These are phyloP conservation scores for Podospora appendiculata DNA, from an alignment of 495 filamentous ascomycete species.

Conservation along the genomic window DNA sequence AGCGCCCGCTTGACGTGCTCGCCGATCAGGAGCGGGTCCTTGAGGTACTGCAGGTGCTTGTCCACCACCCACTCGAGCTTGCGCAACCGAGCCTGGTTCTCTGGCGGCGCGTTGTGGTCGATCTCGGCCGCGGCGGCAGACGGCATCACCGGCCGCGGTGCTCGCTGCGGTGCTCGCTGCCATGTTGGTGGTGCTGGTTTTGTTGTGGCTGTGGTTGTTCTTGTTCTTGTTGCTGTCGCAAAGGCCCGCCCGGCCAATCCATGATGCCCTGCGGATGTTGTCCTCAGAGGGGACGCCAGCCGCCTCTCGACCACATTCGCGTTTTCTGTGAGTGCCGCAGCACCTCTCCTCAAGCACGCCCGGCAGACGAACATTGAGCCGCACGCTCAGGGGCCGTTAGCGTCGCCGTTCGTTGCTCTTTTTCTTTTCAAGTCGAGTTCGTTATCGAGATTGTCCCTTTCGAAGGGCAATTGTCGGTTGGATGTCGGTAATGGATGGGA, in stretches of 20 bases:
- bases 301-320: not conserved
- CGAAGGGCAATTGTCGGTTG: not conserved
- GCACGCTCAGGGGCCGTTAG: too few relatives aligned
- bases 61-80: constrained; percentile 23
- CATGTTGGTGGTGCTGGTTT: too few relatives aligned
- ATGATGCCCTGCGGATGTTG: not conserved
- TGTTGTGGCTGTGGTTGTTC: not conserved
- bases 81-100: not conserved
- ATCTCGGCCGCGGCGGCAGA: not conserved
- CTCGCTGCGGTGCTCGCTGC: too few relatives aligned
- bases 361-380: constrained; percentile 37
- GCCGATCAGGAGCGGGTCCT: constrained; percentile 60
- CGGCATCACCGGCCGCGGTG: too few relatives aligned
- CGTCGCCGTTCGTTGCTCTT: too few relatives aligned
- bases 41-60: constrained; percentile 55
- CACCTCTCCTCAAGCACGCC: constrained; percentile 23
- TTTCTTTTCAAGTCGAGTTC: too few relatives aligned
- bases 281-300: not conserved
- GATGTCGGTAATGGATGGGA: not conserved
- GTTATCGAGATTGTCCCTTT: not conserved
- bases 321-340: not conserved
- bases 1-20: constrained; percentile 53
- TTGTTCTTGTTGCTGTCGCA: not conserved
- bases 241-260: not conserved
- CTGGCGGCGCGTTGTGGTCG: not conserved